A percentile compares a stretch with the other conserved stretches of the same genome.
These are phyloP conservation scores for Serendipita sp. DNA, from an alignment of 1,284 basidiomycete genomes.

Conservation along the genomic window DNA sequence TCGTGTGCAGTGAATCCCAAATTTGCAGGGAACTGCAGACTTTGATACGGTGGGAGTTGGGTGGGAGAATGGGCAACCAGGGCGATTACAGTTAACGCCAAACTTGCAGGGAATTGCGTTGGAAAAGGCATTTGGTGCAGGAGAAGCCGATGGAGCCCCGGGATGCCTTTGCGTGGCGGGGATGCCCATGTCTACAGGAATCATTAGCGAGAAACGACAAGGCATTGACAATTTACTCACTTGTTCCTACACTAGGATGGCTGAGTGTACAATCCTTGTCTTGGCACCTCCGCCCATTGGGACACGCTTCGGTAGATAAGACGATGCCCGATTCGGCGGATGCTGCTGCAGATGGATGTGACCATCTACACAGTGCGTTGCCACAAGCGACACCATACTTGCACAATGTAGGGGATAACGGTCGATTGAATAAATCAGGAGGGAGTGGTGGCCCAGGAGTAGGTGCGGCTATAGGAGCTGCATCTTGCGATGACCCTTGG, in stretches of 20 bases:
- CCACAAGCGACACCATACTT: conserved; percentile 82
- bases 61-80: conserved; percentile 54
- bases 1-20: conserved; percentile 64
- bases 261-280: conserved; percentile 82
- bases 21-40: conserved; percentile 40
- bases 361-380: conserved; percentile 73
- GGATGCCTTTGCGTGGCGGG: conserved; percentile 8
- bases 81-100: conserved; percentile 58
- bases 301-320: conserved; percentile 78
- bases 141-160: conserved; percentile 7
- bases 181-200: conserved; percentile 14
- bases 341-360: conserved; percentile 84
- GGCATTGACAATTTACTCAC: conserved; percentile 2
- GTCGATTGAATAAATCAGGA: conserved; percentile 49
- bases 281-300: conserved; percentile 71
- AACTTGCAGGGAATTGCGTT: conserved; percentile 50
- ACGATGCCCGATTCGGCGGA: conserved; percentile 87
- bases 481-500: conserved; percentile 12
- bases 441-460: conserved; percentile 13
- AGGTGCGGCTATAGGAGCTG: conserved; percentile 13
- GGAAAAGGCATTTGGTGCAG: conserved; percentile 17
- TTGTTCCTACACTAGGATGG: conserved; percentile 42
- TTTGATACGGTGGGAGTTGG: conserved; percentile 28
- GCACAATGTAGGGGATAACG: conserved; percentile 75
- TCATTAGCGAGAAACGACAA: background rate